Evolutionary conservation across 805 yeast species (phyloP), one percentile per base, ranked within the genome.

Genomic region (Candida schatavii): DNA sequence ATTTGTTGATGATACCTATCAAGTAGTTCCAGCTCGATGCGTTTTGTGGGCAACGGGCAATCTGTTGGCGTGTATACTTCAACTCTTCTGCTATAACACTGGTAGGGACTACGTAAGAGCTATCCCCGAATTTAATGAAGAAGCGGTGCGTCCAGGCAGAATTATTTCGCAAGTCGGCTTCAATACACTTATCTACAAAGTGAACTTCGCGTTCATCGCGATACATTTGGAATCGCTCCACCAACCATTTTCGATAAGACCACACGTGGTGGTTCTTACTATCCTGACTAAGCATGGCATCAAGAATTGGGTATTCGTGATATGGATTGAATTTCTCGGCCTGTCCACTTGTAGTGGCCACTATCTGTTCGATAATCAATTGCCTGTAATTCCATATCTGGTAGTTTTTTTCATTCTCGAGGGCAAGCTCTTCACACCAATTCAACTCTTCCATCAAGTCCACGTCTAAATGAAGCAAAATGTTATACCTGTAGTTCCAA

Each of bases 321-420:
- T 62, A 67, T 2, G 74, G 62, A 34, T 68, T 51, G 50, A 72
- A 73, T 43, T 42, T 44, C 11, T 25, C 22, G 4, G 45, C 49
- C 55, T 43, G 3, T 46, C 22, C 26, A 18, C 32, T 13, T 47
- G 43, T 38, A 46, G 40, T 35, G 18, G 41, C 43, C 39, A 58
- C n/a, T 27, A 68, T 58, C 41, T 49, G 37, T 32, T 71, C 71
- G 41, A 85, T 64, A 6, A 91, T 57, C 26, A 80, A 66, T 54
- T 85, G 90, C 43, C 97, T 76, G 56, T 91, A 90, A 52, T 90
- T 87, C 97, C 98, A 93, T n/a, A 91, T 84, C 61, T 93, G 99
- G 64, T 93, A 93, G 67, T 90, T 91, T 61, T 93, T 93, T 31
- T 90, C 85, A 59, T 85, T 84, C 10, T 75, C 81, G 37, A 85